These are phyloP conservation scores for Penicillium sp. DNA, from an alignment of 2,329 filamentous ascomycete species.

Conservation along the genomic window DNA sequence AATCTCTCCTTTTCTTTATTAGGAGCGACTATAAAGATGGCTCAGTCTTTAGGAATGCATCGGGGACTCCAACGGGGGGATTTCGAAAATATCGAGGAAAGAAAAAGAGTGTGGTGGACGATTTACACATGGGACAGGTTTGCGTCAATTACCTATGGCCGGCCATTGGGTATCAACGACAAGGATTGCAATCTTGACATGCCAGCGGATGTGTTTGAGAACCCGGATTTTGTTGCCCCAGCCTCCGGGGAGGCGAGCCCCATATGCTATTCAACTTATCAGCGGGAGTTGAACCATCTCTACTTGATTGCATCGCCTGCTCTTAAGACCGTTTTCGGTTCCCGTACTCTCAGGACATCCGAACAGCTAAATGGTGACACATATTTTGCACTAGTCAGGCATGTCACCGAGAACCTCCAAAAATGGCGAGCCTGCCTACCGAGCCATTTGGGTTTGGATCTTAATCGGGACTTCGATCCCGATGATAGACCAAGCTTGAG, in stretches of 20 bases:
- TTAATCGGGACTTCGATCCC: slow-evolving; percentile 17
- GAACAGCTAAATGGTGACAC: slow-evolving; percentile 20
- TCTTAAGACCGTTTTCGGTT: slow-evolving; percentile 27
- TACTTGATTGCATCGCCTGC: slow-evolving; percentile 28
- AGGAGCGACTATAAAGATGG: slow-evolving; percentile 40
- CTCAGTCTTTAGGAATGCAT: slow-evolving; percentile 39
- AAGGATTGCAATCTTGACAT: slow-evolving; percentile 40
- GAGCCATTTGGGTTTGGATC: slow-evolving; percentile 19
- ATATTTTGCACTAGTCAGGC: slow-evolving; percentile 19
- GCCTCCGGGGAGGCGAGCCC: not conserved
- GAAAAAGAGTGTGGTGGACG: slow-evolving; percentile 46
- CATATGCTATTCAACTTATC: slow-evolving; percentile 27
- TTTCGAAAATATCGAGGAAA: slow-evolving; percentile 34
- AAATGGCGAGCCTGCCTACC: slow-evolving; percentile 21
- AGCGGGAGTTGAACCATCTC: slow-evolving; percentile 26
- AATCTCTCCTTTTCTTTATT: slow-evolving; percentile 42
- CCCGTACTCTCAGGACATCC: slow-evolving; percentile 21
- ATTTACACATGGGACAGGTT: slow-evolving; percentile 48
- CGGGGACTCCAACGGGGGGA: slow-evolving; percentile 26
- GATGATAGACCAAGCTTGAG: slow-evolving; percentile 10
- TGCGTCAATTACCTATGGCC: slow-evolving; percentile 44
- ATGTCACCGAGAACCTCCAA: slow-evolving; percentile 22
- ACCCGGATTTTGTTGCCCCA: slow-evolving; percentile 26
- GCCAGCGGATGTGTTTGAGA: slow-evolving; percentile 37
- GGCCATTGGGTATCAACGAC: slow-evolving; percentile 45